Base-by-base conservation (phyloP, 208 protist species). In the Porcisia deanei region DNA sequence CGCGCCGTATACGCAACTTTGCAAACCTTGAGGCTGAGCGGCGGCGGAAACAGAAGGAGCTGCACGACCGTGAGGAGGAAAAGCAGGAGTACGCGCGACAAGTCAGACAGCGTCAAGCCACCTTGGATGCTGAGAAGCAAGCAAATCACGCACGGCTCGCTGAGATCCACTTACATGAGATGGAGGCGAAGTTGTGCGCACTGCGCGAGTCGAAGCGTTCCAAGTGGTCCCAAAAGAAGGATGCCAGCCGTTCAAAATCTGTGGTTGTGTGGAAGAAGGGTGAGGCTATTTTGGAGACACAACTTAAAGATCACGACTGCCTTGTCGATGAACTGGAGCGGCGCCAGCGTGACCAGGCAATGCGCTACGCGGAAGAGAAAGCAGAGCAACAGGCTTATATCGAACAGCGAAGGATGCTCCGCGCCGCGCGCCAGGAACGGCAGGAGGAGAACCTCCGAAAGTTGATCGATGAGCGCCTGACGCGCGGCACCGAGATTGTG, bases 401-500 rank as follows among this genome's bases (percentile, higher is more conserved):
- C 53, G 75, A 87, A 22, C 78, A 86, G 61, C 82, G 85, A 20
- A 75, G 78, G 22, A 73, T 77, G 59, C 45, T 79, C 47, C 87
- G 79, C 20, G 64, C 74, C 22, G 61, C 77, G 30, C 64, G 65
- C 34, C 75, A 88, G 71, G 82, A 91, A 57, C 83, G 79, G 39
- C 89, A 94, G 61, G 77, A 88, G 58, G 25, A 79, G 45, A 84
- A 89, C 65, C 83, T 94, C 22, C 54, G 75, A 3, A 69, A 73
- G 25, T 54, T 90, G 39, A 57, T 94, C 25, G 90, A 97, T 14
- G 64, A 83, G 65, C 79, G 89, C 41, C 57, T 95, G 49, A 53
- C 84, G 63, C 85, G 86, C 3, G 88, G 88, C 5, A 77, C 82
- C 9, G 83, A 84, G 39, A 93, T 97, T 54, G 85, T 91, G 65